Evolutionary conservation across 2,329 filamentous ascomycete species (phyloP), one percentile per base, ranked within the genome.

Genomic region (Fusarium abutilonis): DNA sequence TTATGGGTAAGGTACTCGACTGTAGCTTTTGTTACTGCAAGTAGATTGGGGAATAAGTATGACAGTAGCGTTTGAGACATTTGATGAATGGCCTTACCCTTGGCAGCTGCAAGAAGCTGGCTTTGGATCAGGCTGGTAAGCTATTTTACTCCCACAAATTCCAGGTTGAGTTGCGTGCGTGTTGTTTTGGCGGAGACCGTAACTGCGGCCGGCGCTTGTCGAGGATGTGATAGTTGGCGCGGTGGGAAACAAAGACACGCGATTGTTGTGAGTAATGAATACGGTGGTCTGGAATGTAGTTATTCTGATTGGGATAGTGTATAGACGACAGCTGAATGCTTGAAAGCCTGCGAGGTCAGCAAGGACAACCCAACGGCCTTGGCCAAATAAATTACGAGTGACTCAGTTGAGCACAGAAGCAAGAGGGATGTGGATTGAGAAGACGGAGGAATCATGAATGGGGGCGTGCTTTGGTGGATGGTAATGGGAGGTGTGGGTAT

Each of bases 201-300:
- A 64, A 52, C 58, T 69, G 67, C 66, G 60, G 60, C 63, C 63
- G 62, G 67, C 67, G 67, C 67, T 69, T 70, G 65, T 70, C 67
- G 56, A 63, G 67, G 48, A 68, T 62, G 52, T 56, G 60, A 63
- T 53, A 59, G 61, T 64, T 65, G 67, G 63, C 66, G 66, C 63
- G 63, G 56, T 48, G 42, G 48, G 48, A 52, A 63, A 49, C 48
- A 63, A 51, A 66, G 58, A 70, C 62, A 63, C 56, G 64, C 67
- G 60, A 48, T 48, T 21, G 31, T 36, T 17, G 35, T 28, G 32
- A 59, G 19, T 26, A 28, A 26, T 47, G 23, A 40, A 13, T 23
- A 35, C 36, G 21, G 29, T 28, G 14, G 10, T 13, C 31, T 40
- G n/a, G 9, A 21, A 32, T 23, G 15, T n/a, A 36, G 31, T 26